phyloP scores from a whole-genome alignment of 1,284 basidiomycete genomes.

The Apiotrichum laibachii region DNA sequence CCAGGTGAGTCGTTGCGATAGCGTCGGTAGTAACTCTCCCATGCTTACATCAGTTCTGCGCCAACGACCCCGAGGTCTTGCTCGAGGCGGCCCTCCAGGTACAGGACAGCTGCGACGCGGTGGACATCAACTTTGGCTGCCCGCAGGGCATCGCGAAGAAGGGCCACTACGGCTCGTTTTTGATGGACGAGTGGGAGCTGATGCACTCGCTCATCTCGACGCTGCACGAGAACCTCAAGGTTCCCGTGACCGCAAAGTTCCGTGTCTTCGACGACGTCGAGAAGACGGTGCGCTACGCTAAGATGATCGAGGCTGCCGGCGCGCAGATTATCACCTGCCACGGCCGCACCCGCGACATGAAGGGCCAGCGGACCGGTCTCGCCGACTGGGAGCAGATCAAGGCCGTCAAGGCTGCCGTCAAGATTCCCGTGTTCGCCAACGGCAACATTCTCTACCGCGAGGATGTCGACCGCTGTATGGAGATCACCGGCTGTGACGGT shows the following conservation, averaged over 20 bases:
- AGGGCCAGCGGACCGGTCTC: constrained; percentile 72
- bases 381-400: constrained; percentile 83
- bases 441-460: constrained; percentile 86
- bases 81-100: constrained; percentile 71
- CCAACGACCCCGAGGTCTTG: constrained; percentile 77
- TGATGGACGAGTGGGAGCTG: constrained; percentile 93
- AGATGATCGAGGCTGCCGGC: constrained; percentile 90
- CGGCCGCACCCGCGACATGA: constrained; percentile 84
- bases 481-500: constrained; percentile 79
- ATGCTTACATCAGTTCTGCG: constrained; percentile 66
- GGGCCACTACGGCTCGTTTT: constrained; percentile 83
- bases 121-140: constrained; percentile 94
- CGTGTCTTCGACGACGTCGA: constrained; percentile 81
- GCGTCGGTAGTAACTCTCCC: background rate
- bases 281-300: constrained; percentile 87
- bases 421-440: constrained; percentile 92
- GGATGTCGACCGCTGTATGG: constrained; percentile 75
- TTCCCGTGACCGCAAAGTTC: constrained; percentile 96
- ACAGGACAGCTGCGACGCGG: constrained; percentile 76
- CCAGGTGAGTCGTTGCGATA: constrained; percentile 55
- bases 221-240: constrained; percentile 73
- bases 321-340: constrained; percentile 95
- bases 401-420: constrained; percentile 81
- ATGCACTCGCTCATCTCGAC: constrained; percentile 76
- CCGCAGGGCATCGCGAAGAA: constrained; percentile 90